A percentile compares a stretch with the other conserved stretches of the same genome.
Evolutionary conservation across 2,329 filamentous ascomycete genomes (phyloP).

Genomic region (Paecilomyces fulvus): DNA sequence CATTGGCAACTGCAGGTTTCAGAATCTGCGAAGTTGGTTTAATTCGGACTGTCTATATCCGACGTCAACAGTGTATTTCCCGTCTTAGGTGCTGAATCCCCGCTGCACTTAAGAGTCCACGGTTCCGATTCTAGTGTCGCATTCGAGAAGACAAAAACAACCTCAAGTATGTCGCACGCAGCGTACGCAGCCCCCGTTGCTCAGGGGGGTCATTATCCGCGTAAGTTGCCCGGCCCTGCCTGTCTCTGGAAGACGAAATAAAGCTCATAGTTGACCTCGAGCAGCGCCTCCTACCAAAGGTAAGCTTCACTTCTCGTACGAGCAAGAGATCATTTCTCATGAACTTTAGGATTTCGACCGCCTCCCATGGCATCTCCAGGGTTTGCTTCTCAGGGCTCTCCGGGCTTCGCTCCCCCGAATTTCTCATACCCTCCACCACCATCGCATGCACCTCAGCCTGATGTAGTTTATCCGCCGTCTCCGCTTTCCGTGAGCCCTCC

Average conservation of each 20-base stretch:
- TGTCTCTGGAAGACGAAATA: background rate
- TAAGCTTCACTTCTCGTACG: background rate
- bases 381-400: slow-evolving; percentile 12
- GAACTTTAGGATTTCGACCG: slow-evolving; percentile 15
- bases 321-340: background rate
- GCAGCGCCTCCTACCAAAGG: background rate
- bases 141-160: background rate
- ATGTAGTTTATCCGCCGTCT: slow-evolving; percentile 10
- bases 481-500: slow-evolving; percentile 13
- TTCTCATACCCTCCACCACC: slow-evolving; percentile 18
- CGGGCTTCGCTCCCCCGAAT: slow-evolving; percentile 13
- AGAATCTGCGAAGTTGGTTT: too few relatives aligned
- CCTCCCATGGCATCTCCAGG: slow-evolving; percentile 13
- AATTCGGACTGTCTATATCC: too few relatives aligned
- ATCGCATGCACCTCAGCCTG: slow-evolving; percentile 11
- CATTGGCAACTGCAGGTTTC: too few relatives aligned
- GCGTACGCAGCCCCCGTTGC: background rate
- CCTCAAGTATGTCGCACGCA: background rate
- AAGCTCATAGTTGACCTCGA: background rate
- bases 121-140: background rate
- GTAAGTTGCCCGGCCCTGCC: background rate
- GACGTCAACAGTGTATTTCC: too few relatives aligned
- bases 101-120: background rate
- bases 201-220: background rate
- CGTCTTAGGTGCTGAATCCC: background rate